A percentile compares a stretch with the other conserved stretches of the same genome.
Evolutionary conservation across 352 stramenopile genomes (phyloP).

Genomic region (Halophytophthora polymorphica): DNA sequence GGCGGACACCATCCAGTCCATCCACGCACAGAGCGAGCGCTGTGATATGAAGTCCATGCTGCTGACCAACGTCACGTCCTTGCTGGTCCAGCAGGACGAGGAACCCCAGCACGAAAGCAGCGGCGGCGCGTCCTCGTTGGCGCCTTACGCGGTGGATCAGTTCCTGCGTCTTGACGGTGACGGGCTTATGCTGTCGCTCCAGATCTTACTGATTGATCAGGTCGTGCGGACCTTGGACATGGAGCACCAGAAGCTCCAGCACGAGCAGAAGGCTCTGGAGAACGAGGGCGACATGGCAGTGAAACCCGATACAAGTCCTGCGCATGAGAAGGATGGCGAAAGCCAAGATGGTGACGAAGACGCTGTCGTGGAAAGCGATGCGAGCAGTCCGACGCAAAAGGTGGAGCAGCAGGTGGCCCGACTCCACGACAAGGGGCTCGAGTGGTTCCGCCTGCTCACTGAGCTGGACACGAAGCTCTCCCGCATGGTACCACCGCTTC

Average conservation of each 20-base stretch:
- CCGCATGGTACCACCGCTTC: conserved; percentile 78
- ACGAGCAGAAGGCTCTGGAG: conserved; percentile 21
- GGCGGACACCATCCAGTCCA: conserved; percentile 63
- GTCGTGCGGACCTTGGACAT: conserved; percentile 57
- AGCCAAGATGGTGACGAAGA: background rate
- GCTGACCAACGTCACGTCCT: conserved; percentile 42
- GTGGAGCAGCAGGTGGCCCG: conserved; percentile 37
- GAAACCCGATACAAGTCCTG: background rate
- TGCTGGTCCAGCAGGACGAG: conserved; percentile 34
- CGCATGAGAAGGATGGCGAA: conserved; percentile 17
- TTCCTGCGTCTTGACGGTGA: conserved; percentile 71
- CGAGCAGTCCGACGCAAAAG: conserved; percentile 16
- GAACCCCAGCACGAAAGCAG: conserved; percentile 6
- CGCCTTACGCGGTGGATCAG: conserved; percentile 33
- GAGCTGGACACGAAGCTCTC: conserved; percentile 79
- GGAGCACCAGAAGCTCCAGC: conserved; percentile 49
- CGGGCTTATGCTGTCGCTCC: conserved; percentile 66
- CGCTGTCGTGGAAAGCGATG: conserved; percentile 1
- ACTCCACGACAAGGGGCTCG: conserved; percentile 71
- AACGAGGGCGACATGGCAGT: conserved; percentile 9
- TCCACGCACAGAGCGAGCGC: conserved; percentile 57
- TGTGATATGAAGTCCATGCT: conserved; percentile 78
- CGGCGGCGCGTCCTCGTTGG: background rate
- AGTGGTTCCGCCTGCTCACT: conserved; percentile 81
- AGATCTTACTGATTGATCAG: conserved; percentile 83